Base-by-base conservation (phyloP, 352 stramenopile species). In the Pythium biforme region DNA sequence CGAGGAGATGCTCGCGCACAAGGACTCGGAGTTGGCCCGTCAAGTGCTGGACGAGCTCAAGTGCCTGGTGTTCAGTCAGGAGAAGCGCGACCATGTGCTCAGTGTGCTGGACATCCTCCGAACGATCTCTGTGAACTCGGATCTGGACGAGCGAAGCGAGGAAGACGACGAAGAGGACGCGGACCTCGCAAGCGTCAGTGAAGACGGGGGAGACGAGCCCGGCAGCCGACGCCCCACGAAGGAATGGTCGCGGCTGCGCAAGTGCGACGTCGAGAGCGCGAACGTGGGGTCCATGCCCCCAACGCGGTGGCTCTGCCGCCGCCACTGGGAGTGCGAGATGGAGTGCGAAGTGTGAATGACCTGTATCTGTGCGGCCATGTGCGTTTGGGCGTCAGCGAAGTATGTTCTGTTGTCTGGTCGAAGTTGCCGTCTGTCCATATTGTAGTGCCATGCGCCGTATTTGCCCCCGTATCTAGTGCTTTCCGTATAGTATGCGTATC, bases 21-120 rank as follows among this genome's bases (percentile, higher is more conserved):
- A 69, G 51, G 77, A 89, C 7, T 55, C 52, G 9, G 14, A 53
- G 20, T 68, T 68, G 3, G 77, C 75, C 0, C 70, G 73, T 26
- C 64, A 83, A 49, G 79, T 89, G 53, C 65, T 89, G 10, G 73
- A 86, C 41, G 68, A 88, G 47, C 62, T 88, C 49, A 80, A 75
- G 15, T 62, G 58, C 6, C 66, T 88, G n/a, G 64, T 76, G 27
- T 90, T 90, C 41, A 81, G 72, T 27, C 55, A 79, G 25, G 81
- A 86, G 55, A 88, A 89, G 52, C 77, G 81, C 25, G 73, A 83
- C 29, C 75, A 88, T 51, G 75, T 89, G 34, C 69, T 75, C 8
- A 86, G 74, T 51, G 53, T 90, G 45, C 64, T 90, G 33, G 70
- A 88, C 17, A 78, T 83, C 46, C 47, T 72, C 8, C 46, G 52